Evolutionary conservation across 2,329 filamentous ascomycete species (phyloP), one percentile per base, ranked within the genome.

Genomic region (Penicillium sp.): DNA sequence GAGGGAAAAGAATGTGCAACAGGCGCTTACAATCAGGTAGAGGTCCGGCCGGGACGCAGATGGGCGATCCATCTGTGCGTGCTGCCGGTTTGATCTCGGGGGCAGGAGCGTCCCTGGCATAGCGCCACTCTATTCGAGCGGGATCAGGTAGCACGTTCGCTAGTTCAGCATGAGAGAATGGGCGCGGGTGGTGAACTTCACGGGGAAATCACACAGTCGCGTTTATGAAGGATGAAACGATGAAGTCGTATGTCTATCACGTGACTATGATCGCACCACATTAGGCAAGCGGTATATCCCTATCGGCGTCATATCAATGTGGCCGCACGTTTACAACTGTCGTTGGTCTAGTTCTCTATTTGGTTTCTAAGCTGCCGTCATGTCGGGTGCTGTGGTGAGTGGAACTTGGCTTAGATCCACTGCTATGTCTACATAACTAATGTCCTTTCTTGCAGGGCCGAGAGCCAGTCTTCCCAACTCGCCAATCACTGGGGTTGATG

Each of bases 381-480:
- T 72, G 67, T 69, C 64, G 51, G 67, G 67, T 67, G 68, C 63
- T 55, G 79, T 78, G 73, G 54, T 64, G 44, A 18, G 55, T 51
- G 14, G 22, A 18, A 18, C 40, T 43, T 57, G 47, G 25, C 51
- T 2, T 52, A 5, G 2, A 22, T 22, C 11, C 1, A 2, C 11
- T 22, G 9, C 8, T 1, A 2, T 22, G 8, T 22, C 11, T 6
- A 18, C 5, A 20, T 26, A 7, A 29, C 37, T 64, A n/a, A 63
- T 44, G 22, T 56, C 60, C 57, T 68, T 54, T 75, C 29, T 40
- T 11, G 18, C 37, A 96, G 92, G 91, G 93, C 75, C 87, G 94
- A 75, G 94, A 99, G 79, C 84, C 92, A 71, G 93, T 99, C 78
- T 99, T 99, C 79, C 90, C 94, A 69, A 99, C 94, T 73, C 90